These are phyloP conservation scores for Trametes coccinea DNA, from an alignment of 768 basidiomycete species.

Conservation along the genomic window DNA sequence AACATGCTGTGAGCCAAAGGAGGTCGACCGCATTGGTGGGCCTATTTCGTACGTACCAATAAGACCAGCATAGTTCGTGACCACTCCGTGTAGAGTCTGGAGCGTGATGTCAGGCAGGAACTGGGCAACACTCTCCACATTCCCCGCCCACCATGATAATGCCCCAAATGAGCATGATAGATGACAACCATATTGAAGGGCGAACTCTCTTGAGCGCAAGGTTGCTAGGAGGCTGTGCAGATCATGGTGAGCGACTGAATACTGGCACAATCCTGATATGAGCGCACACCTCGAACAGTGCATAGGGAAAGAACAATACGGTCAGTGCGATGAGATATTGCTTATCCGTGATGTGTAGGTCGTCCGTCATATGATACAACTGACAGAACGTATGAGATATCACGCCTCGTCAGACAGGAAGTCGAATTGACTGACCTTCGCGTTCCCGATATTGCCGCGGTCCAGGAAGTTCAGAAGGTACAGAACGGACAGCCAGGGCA, in stretches of 20 bases:
- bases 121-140: too few species aligned
- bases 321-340: constrained; percentile 71
- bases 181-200: constrained; percentile 65
- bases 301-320: constrained; percentile 76
- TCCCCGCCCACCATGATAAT: constrained; percentile 38
- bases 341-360: constrained; percentile 58
- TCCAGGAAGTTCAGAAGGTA: constrained; percentile 77
- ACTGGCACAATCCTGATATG: too few species aligned
- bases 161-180: constrained; percentile 45
- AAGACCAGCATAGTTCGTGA: constrained; percentile 59
- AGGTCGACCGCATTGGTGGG: background rate
- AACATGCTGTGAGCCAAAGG: background rate
- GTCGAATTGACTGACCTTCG: constrained; percentile 46
- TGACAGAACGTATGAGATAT: constrained; percentile 25
- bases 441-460: constrained; percentile 67
- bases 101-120: background rate
- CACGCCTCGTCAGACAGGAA: background rate
- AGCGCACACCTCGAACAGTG: constrained; percentile 55
- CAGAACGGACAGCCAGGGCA: constrained; percentile 75
- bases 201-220: constrained; percentile 56
- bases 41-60: constrained; percentile 43
- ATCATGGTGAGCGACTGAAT: too few species aligned
- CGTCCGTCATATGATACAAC: constrained; percentile 59
- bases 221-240: constrained; percentile 58
- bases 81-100: constrained; percentile 66